These are phyloP conservation scores for Melanogaster broomeanus DNA, from an alignment of 768 basidiomycete genomes.

Conservation along the genomic window DNA sequence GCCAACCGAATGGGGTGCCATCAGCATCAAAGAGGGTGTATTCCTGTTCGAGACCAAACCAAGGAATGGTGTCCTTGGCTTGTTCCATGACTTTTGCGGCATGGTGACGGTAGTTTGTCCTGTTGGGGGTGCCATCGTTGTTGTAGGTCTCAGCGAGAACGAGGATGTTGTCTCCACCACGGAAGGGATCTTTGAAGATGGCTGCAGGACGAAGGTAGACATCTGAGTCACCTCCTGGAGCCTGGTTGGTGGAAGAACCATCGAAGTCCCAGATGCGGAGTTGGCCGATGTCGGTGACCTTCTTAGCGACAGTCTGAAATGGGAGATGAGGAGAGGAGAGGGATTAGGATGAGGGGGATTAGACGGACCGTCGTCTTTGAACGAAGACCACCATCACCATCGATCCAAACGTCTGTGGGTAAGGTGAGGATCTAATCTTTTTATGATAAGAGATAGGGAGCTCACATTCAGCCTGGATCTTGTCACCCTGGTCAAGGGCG, in stretches of 20 bases:
- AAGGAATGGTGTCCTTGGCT: constrained; percentile 77
- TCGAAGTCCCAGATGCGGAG: constrained; percentile 99
- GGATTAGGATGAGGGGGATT: neutral
- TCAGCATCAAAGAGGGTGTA: constrained; percentile 97
- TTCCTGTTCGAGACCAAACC: constrained; percentile 99
- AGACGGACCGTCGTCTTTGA: constrained; percentile 89
- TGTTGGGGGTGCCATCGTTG: constrained; percentile 97
- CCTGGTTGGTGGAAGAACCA: constrained; percentile 97
- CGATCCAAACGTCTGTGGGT: constrained; percentile 91
- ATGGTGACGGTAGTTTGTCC: constrained; percentile 92
- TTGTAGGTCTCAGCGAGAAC: constrained; percentile 98
- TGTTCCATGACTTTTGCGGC: constrained; percentile 96
- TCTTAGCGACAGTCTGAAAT: constrained; percentile 79
- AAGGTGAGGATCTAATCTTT: constrained; percentile 17
- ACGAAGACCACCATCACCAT: constrained; percentile 91
- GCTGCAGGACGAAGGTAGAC: constrained; percentile 97
- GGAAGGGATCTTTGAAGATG: constrained; percentile 99
- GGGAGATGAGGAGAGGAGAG: neutral
- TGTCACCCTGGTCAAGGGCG: constrained; percentile 85
- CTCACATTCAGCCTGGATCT: constrained; percentile 93
- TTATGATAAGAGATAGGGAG: constrained; percentile 2
- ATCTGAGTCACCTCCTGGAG: constrained; percentile 93
- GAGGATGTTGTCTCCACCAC: constrained; percentile 96
- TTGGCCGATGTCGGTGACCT: constrained; percentile 83
- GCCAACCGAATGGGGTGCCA: constrained; percentile 92